phyloP scores from a whole-genome alignment of 1,284 basidiomycete species.

The Puccinia polysora region DNA sequence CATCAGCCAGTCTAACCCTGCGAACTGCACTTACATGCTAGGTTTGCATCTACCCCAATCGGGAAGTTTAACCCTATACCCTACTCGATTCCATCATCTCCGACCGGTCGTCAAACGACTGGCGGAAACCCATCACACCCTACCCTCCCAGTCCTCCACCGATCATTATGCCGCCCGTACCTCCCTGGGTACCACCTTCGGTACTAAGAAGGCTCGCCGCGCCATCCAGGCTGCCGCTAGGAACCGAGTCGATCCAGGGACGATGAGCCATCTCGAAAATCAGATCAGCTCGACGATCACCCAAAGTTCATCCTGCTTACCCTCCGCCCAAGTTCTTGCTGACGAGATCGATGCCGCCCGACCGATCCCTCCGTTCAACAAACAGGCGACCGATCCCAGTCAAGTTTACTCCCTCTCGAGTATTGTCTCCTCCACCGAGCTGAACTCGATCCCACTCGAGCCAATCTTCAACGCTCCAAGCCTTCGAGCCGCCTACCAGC shows the following conservation, averaged over 20 bases:
- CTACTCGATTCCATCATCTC: conserved; percentile 20
- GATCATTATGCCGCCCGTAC: conserved; percentile 5
- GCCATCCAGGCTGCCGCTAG: conserved; percentile 76
- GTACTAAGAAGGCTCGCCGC: conserved; percentile 83
- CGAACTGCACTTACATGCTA: conserved; percentile 14
- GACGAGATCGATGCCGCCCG: conserved; percentile 70
- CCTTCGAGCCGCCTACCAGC: conserved; percentile 4
- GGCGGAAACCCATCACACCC: neutral
- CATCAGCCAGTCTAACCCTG: neutral
- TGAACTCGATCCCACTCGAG: conserved; percentile 57
- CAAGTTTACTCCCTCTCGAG: conserved; percentile 55
- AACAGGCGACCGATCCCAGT: conserved; percentile 47
- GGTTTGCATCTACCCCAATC: neutral
- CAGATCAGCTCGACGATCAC: conserved; percentile 76
- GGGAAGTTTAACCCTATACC: conserved; percentile 17
- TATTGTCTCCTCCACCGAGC: conserved; percentile 59
- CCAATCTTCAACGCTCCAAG: neutral
- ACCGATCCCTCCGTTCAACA: conserved; percentile 59
- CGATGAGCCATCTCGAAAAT: conserved; percentile 72
- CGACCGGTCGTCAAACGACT: conserved; percentile 26
- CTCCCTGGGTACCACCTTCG: conserved; percentile 81
- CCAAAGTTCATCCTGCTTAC: conserved; percentile 63
- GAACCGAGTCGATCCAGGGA: conserved; percentile 76
- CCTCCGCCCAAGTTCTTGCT: conserved; percentile 57
- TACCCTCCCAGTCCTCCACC: neutral